Evolutionary conservation across 768 basidiomycete genomes (phyloP).

Genomic region (Boletus vermiculosoides): DNA sequence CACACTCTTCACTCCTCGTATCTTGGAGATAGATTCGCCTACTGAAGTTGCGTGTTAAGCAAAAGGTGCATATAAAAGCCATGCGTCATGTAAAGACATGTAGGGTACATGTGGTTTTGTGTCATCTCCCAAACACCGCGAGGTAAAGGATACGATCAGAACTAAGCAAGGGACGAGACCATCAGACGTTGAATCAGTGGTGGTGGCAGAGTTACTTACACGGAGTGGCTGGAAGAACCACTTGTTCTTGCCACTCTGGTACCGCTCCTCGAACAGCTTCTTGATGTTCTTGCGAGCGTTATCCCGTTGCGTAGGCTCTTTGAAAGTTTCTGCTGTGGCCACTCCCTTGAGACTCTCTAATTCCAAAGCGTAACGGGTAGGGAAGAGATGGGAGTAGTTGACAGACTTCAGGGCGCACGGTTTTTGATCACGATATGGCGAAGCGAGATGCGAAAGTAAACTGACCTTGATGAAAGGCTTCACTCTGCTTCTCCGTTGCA

Average conservation of each 20-base stretch:
- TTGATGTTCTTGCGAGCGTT: constrained; percentile 95
- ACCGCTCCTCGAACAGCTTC: constrained; percentile 95
- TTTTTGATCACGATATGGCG: not conserved
- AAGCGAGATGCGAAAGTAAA: constrained; percentile 1
- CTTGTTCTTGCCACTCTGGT: constrained; percentile 91
- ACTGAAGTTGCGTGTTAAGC: not conserved
- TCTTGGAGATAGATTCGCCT: not conserved
- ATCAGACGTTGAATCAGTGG: constrained; percentile 4
- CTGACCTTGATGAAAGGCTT: constrained; percentile 99
- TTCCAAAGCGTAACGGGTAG: constrained; percentile 97
- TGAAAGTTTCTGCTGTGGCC: constrained; percentile 87
- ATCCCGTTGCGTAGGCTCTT: constrained; percentile 94
- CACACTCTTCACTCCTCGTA: not conserved
- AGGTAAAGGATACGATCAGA: constrained; percentile 30
- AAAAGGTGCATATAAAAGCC: constrained; percentile 20
- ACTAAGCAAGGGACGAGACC: constrained; percentile 20
- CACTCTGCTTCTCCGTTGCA: constrained; percentile 90
- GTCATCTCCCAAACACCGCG: constrained; percentile 17
- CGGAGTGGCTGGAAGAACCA: constrained; percentile 94
- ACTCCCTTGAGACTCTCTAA: constrained; percentile 91
- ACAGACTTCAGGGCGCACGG: constrained; percentile 52
- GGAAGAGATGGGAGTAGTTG: constrained; percentile 99
- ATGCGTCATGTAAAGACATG: constrained; percentile 32
- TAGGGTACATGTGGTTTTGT: constrained; percentile 42
- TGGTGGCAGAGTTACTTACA: constrained; percentile 42